These are phyloP conservation scores for Goniomonas avonlea DNA, from an alignment of 78 protist genomes.

Conservation along the genomic window DNA sequence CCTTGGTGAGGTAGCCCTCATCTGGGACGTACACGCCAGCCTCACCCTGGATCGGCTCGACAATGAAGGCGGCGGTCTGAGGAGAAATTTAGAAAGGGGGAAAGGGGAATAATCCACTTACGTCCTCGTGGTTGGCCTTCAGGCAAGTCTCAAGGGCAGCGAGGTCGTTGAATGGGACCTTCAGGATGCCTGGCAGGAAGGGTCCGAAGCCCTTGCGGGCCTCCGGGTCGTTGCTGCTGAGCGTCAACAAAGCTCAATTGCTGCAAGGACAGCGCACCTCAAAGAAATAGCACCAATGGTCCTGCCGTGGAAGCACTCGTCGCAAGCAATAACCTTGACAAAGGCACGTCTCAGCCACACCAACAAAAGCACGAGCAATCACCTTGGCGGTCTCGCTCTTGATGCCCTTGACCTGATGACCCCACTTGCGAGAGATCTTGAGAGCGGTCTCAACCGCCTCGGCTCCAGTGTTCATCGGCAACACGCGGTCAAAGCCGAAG, in stretches of 20 bases:
- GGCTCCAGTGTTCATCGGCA: slow-evolving; percentile 96
- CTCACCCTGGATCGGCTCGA: slow-evolving; percentile 92
- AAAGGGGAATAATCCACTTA: too few relatives aligned
- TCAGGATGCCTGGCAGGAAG: neutral
- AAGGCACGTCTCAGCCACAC: neutral
- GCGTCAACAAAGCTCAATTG: neutral
- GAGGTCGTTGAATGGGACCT: slow-evolving; percentile 59
- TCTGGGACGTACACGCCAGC: slow-evolving; percentile 89
- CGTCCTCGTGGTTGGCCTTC: slow-evolving; percentile 34
- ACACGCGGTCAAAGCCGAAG: slow-evolving; percentile 71
- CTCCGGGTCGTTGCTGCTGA: neutral
- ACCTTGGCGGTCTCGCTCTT: neutral
- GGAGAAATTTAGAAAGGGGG: too few relatives aligned
- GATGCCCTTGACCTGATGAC: slow-evolving; percentile 16
- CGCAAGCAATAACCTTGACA: slow-evolving; percentile 54
- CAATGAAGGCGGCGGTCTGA: slow-evolving; percentile 70
- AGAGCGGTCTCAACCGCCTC: slow-evolving; percentile 92
- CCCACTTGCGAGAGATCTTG: slow-evolving; percentile 92
- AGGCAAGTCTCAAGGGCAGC: slow-evolving; percentile 64
- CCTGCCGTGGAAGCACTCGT: slow-evolving; percentile 91
- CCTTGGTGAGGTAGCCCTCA: slow-evolving; percentile 67
- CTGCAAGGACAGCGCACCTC: too few relatives aligned
- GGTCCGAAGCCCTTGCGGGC: neutral
- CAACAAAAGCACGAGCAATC: neutral
- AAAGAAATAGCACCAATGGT: slow-evolving; percentile 75